Evolutionary conservation across 2,329 filamentous ascomycete species (phyloP), one percentile per base, ranked within the genome.

Genomic region (Ophiostoma himal-ulmi): DNA sequence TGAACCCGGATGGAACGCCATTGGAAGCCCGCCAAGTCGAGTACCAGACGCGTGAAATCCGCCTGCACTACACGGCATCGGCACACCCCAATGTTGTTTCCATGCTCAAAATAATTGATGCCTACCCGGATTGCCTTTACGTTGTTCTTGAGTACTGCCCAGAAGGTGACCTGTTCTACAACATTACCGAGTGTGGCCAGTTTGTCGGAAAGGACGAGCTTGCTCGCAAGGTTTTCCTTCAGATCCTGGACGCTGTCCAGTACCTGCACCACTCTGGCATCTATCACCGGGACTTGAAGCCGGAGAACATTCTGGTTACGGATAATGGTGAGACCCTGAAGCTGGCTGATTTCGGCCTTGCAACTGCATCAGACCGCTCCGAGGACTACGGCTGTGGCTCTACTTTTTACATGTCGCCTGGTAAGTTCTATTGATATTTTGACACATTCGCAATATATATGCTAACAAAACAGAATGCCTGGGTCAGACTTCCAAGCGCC

Each of bases 331-430:
- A 90, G 81, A 95, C 93, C 48, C 92, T 97, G 78, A 97, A 98
- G 83, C 87, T 99, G 74, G 95, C 94, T 75, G 95, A 99, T 81
- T 99, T 99, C 85, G 95, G 95, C 78, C 87, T 99, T 70, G 95
- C 95, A 72, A 98, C 93, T 34, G 89, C 88, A 71, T 92, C 94
- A 74, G 85, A 88, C 74, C 85, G 90, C 75, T 97, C 94, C 74
- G 91, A 93, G 76, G 95, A 99, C 80, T 97, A 97, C 81, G 95
- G 95, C 77, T 99, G 95, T 79, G 95, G 95, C 74, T 98, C 95
- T 41, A 98, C 94, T 17, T 98, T 98, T 78, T 99, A 99, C 83
- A 99, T 98, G 95, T 97, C 93, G 78, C 95, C 95, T 87, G 94
- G 68, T 68, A 62, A 2, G 71, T 69, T 13, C 20, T 44, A 14